Evolutionary conservation across 2,329 filamentous ascomycete genomes (phyloP), one percentile per base, ranked within the genome.

Genomic region (Purpureocillium lavendulum): DNA sequence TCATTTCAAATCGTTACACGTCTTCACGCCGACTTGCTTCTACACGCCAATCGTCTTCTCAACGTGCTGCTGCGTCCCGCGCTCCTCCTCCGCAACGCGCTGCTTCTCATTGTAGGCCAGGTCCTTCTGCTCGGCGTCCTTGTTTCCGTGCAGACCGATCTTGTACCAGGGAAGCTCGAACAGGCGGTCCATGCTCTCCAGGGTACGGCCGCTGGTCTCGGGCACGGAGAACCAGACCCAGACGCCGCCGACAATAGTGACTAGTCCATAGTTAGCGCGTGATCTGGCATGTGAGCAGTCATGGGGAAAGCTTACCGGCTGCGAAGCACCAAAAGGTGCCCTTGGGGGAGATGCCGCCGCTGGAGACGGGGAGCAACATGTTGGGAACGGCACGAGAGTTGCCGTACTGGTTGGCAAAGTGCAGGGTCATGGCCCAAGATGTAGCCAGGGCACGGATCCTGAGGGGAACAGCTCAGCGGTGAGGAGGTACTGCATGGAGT

Each of bases 281-380:
- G 6, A 6, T 26, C 10, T 26, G 21, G 5, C 21, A 26, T 26
- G 5, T 26, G 10, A 26, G 21, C 21, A 5, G 21, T 6, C 21
- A 26, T 26, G 21, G 21, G 10, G 21, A 26, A 26, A 26, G 10
- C n/a, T 26, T 26, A 26, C 21, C 21, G 3, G 70, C 75, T 0
- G 74, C 70, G 58, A 88, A 89, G 63, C 81, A 84, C 73, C 82
- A 81, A 66, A 89, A 89, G 0, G 84, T 88, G 0, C 85, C 85
- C 43, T 71, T 75, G 30, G 70, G 68, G 11, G 58, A 66, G 44
- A 78, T 70, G 2, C 73, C 73, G 3, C 71, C 71, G 1, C 64
- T 28, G 1, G 44, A 14, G 0, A 45, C 40, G 8, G 62, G 47
- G 1, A 88, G 67, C 33, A 89, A 73, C 82, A 88, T 86, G 47